Evolutionary conservation across 1,139 yeast genomes (phyloP).

Genomic region (Suhomyces anneliseae): DNA sequence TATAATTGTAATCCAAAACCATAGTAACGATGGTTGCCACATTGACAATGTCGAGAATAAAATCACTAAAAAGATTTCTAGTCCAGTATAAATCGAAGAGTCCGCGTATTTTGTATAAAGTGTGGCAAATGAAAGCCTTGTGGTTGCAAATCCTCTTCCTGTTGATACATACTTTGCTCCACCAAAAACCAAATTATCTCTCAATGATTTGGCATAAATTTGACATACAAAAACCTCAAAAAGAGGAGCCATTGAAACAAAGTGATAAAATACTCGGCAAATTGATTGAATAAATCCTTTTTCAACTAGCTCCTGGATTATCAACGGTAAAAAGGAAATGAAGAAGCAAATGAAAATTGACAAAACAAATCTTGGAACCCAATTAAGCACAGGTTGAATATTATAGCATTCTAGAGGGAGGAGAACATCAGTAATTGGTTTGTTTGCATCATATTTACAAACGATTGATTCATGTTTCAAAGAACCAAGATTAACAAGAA

Average conservation of each 20-base stretch:
- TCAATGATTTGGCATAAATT: conserved; percentile 70
- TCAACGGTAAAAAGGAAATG: conserved; percentile 76
- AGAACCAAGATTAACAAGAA: conserved; percentile 67
- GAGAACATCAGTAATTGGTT: conserved; percentile 60
- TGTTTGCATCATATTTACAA: conserved; percentile 55
- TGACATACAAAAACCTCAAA: conserved; percentile 90
- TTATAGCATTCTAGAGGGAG: conserved; percentile 75
- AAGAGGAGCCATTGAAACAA: conserved; percentile 73
- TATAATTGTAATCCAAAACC: conserved; percentile 81
- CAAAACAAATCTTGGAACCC: conserved; percentile 79
- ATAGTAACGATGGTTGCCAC: conserved; percentile 75
- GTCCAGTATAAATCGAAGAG: conserved; percentile 67
- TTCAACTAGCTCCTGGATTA: conserved; percentile 78
- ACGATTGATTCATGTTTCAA: conserved; percentile 58
- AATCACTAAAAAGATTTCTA: conserved; percentile 54
- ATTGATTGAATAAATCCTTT: conserved; percentile 68
- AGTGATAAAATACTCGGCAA: conserved; percentile 59
- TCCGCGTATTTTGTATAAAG: conserved; percentile 66
- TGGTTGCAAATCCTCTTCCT: conserved; percentile 82
- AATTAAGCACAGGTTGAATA: conserved; percentile 68
- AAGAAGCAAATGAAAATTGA: conserved; percentile 83
- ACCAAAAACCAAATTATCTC: conserved; percentile 71
- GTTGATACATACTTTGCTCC: conserved; percentile 85
- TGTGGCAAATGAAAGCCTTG: conserved; percentile 57
- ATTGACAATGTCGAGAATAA: conserved; percentile 64